phyloP scores from a whole-genome alignment of 768 basidiomycete species.

The Rhodotorula diobovata region DNA sequence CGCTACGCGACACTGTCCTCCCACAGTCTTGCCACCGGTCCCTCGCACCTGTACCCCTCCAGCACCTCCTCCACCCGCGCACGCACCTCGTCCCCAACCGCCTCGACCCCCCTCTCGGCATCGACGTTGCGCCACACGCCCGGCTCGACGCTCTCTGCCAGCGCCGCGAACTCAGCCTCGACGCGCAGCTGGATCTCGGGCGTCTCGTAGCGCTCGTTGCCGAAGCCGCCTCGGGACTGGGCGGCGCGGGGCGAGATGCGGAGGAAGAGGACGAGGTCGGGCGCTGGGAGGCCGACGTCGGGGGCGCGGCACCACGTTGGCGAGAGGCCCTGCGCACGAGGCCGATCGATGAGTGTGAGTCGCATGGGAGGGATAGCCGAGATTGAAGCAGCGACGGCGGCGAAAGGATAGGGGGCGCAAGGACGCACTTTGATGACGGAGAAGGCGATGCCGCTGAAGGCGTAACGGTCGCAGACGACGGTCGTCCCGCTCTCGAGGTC shows the following conservation, averaged over 20 bases:
- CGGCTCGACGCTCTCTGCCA: conserved; percentile 13
- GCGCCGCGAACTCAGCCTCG: conserved; percentile 5
- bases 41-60: neutral
- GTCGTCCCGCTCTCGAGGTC: conserved; percentile 62
- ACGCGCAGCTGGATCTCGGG: conserved; percentile 50
- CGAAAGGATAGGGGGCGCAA: neutral
- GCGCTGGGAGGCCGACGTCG: conserved; percentile 79
- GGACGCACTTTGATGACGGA: conserved; percentile 51
- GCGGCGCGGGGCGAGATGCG: conserved; percentile 70
- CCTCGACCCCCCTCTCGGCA: conserved; percentile 20
- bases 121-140: conserved; percentile 25
- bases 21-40: conserved; percentile 21
- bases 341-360: neutral
- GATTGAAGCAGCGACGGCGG: neutral
- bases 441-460: conserved; percentile 93
- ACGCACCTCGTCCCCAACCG: conserved; percentile 9
- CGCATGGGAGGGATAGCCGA: neutral
- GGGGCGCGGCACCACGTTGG: conserved; percentile 81
- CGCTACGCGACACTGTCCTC: neutral
- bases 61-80: conserved; percentile 2
- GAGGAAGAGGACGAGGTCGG: conserved; percentile 83
- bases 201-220: conserved; percentile 53
- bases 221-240: conserved; percentile 52
- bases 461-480: conserved; percentile 86
- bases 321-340: conserved; percentile 53